phyloP scores from a whole-genome alignment of 768 basidiomycete genomes.

The Cyclocybe cylindracea region DNA sequence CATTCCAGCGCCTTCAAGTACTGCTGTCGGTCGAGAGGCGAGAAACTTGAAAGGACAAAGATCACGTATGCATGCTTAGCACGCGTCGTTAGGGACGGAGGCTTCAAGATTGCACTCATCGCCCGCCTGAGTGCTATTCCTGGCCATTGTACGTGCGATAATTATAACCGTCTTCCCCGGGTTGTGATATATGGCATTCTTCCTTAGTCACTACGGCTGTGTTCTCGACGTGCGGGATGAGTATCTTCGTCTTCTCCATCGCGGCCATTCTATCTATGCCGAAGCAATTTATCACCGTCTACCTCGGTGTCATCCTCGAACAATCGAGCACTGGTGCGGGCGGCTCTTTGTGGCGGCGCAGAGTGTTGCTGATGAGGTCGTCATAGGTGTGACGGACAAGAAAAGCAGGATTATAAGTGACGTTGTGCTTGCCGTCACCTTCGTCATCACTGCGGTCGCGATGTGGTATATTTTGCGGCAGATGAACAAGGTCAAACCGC shows the following conservation, averaged over 20 bases:
- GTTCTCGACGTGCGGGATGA: constrained; percentile 89
- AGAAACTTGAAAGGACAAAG: constrained; percentile 64
- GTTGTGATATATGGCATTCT: constrained; percentile 5
- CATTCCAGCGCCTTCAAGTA: constrained; percentile 75
- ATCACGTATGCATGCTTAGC: constrained; percentile 64
- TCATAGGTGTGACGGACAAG: constrained; percentile 35
- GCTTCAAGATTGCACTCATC: constrained; percentile 81
- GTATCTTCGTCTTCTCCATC: constrained; percentile 70
- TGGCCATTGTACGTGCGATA: constrained; percentile 67
- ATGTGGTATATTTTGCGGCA: constrained; percentile 82
- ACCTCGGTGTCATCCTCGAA: constrained; percentile 82
- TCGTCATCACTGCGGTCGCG: constrained; percentile 70
- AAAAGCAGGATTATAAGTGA: constrained; percentile 69
- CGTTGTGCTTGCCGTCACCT: constrained; percentile 64
- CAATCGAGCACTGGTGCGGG: constrained; percentile 38
- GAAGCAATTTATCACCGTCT: constrained; percentile 91
- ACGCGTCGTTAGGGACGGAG: constrained; percentile 80
- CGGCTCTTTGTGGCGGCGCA: too few species aligned
- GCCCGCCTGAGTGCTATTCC: constrained; percentile 83
- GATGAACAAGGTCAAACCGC: constrained; percentile 70
- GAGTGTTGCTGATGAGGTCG: not conserved
- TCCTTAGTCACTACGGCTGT: constrained; percentile 79
- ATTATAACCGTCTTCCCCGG: not conserved
- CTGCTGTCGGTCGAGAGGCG: constrained; percentile 71
- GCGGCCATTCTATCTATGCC: constrained; percentile 85